Evolutionary conservation across 208 protist genomes (phyloP), one percentile per base, ranked within the genome.

Genomic region (Acanthamoeba polyphaga): DNA sequence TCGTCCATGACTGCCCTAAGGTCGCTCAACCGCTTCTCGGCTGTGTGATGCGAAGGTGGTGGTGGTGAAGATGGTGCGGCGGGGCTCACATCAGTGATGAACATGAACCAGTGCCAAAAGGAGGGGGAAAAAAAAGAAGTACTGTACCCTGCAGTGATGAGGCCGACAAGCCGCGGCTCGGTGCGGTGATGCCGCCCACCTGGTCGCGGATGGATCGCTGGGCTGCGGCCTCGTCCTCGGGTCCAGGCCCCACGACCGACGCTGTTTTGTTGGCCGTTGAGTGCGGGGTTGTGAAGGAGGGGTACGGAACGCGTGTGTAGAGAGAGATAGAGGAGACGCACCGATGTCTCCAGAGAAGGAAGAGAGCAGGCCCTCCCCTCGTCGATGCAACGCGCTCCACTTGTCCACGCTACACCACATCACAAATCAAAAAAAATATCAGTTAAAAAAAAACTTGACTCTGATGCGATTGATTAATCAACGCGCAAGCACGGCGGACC

Each of bases 1-100:
- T 87, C 78, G 27, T 87, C 78, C 78, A 87, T 87, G 43, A 62
- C 49, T 6, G n/a, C 32, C 17, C 49, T 2, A 13, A 87, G 43
- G 19, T 87, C 78, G 43, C 32, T 49, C 12, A 87, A 49, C 29
- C 78, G 4, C 78, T 87, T 87, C 78, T 87, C 78, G n/a, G 78
- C 78, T 87, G 78, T 27, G 0, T 15, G 12, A 15, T 70, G 64
- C 8, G 1, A 70, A 34, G 64, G 34, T 46, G 34, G 13, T 76
- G 12, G 22, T n/a, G 19, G 12, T 76, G 68, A 43, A 46, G 10
- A 2, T 46, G 13, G 12, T 82, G 34, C 34, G 27, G 15, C 10
- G 19, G 72, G 38, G 38, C 38, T 38, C 38, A 38, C 38, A 38
- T 3, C 38, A 38, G 38, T 38, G n/a, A n/a, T n/a, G n/a, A n/a